Conservation (phyloP, 331 rosid genomes). For the Cydonia oblonga region DNA sequence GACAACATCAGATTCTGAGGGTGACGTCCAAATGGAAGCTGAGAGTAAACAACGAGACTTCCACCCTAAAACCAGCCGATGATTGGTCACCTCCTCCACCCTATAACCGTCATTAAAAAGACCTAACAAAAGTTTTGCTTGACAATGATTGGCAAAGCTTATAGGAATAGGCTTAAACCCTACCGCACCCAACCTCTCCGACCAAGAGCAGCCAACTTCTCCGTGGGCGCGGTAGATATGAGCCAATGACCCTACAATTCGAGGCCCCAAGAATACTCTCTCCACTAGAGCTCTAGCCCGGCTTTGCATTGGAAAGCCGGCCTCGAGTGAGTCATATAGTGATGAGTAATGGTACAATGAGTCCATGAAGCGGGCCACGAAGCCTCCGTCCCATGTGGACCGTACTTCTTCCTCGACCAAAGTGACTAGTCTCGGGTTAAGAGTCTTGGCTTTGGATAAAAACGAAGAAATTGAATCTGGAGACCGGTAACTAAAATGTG, state of each 20-base stretch:
- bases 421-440: conserved; percentile 49
- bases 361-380: conserved; percentile 59
- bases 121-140: conserved; percentile 64
- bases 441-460: conserved; percentile 37
- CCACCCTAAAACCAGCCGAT: conserved; percentile 69
- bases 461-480: conserved; percentile 56
- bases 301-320: conserved; percentile 61
- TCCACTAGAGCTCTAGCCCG: conserved; percentile 67
- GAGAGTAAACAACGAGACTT: conserved; percentile 61
- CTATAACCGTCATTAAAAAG: conserved; percentile 72
- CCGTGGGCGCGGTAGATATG: conserved; percentile 32
- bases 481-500: conserved; percentile 53
- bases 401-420: conserved; percentile 61
- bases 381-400: conserved; percentile 23
- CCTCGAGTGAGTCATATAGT: conserved; percentile 67
- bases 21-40: conserved; percentile 58
- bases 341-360: conserved; percentile 65
- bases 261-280: conserved; percentile 63
- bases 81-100: conserved; percentile 41
- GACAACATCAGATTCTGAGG: conserved; percentile 13
- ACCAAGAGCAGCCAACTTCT: conserved; percentile 32
- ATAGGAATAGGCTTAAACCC: conserved; percentile 35
- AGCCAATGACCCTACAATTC: conserved; percentile 42
- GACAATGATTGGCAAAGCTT: conserved; percentile 71
- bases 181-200: conserved; percentile 39